These are phyloP conservation scores for Leptomonas seymouri DNA, from an alignment of 208 protist species.

Conservation along the genomic window DNA sequence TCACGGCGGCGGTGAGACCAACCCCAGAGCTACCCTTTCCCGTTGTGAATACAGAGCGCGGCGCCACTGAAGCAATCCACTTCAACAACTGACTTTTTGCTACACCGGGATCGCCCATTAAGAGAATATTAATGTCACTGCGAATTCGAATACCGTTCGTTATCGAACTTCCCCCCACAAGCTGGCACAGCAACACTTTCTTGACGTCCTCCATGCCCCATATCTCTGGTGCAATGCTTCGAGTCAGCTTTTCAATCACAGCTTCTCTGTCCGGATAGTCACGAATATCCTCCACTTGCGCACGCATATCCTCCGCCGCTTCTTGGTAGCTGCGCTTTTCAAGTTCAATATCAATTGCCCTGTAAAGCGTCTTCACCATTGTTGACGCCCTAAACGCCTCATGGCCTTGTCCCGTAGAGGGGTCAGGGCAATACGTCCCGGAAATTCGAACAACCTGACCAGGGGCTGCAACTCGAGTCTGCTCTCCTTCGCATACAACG, in stretches of 20 bases:
- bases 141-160: conserved; percentile 92
- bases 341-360: conserved; percentile 70
- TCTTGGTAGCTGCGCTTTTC: conserved; percentile 89
- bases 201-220: conserved; percentile 99
- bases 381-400: conserved; percentile 86
- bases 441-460: conserved; percentile 83
- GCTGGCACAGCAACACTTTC: conserved; percentile 96
- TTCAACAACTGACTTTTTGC: conserved; percentile 99
- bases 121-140: conserved; percentile 98
- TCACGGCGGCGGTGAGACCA: conserved; percentile 99
- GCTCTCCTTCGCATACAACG: conserved; percentile 87
- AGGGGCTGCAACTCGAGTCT: conserved; percentile 76
- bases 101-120: conserved; percentile 99
- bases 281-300: conserved; percentile 72
- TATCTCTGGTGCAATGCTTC: conserved; percentile 97
- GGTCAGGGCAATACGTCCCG: conserved; percentile 85
- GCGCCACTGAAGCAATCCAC: conserved; percentile 97
- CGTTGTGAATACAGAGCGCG: conserved; percentile 98
- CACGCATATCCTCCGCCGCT: conserved; percentile 67
- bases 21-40: conserved; percentile 99
- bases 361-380: conserved; percentile 87
- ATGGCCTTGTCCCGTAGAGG: conserved; percentile 81
- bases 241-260: conserved; percentile 97
- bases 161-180: conserved; percentile 99
- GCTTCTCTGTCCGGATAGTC: conserved; percentile 78